Percentiles rank a stretch among this genome's conserved stretches.
phyloP scores from a whole-genome alignment of 176 grass and related monocot species.

The Tillandsia leiboldiana region DNA sequence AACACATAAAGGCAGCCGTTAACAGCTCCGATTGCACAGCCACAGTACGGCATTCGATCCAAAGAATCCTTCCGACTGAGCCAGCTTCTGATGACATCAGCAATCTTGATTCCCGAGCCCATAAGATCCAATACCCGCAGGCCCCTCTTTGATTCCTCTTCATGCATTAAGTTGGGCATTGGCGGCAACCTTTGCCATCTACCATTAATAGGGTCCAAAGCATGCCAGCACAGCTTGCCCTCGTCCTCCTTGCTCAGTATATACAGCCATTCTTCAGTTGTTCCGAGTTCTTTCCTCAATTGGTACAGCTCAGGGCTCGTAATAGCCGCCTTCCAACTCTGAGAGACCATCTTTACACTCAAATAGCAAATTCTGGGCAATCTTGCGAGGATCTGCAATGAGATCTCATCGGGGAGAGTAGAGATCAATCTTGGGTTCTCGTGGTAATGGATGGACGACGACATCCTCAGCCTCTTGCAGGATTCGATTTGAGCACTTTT shows the following conservation, averaged over 20 bases:
- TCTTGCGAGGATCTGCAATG: conserved; percentile 59
- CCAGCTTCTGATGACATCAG: conserved; percentile 50
- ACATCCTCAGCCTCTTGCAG: conserved; percentile 41
- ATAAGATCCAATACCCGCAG: conserved; percentile 26
- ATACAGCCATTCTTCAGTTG: conserved; percentile 61
- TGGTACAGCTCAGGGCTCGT: conserved; percentile 28
- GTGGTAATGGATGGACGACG: not conserved
- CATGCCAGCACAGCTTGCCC: conserved; percentile 45
- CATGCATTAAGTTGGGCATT: conserved; percentile 39
- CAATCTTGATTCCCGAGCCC: conserved; percentile 31
- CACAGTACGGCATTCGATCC: conserved; percentile 37
- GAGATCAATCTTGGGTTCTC: conserved; percentile 37
- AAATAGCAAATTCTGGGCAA: conserved; percentile 36
- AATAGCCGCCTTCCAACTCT: conserved; percentile 48
- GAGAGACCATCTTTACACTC: conserved; percentile 41
- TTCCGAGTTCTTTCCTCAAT: conserved; percentile 42
- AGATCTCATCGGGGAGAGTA: conserved; percentile 58
- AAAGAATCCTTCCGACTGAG: conserved; percentile 32
- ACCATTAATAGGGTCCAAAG: conserved; percentile 43
- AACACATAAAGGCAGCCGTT: conserved; percentile 62
- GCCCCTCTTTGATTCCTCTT: conserved; percentile 26
- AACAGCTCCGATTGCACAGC: conserved; percentile 30
- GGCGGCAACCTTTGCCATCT: conserved; percentile 58
- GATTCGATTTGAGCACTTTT: conserved; percentile 19
- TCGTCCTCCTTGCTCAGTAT: conserved; percentile 28